A percentile compares a stretch with the other conserved stretches of the same genome.
These are phyloP conservation scores for Tolypocladium nubicola DNA, from an alignment of 2,329 filamentous ascomycete species.

Conservation along the genomic window DNA sequence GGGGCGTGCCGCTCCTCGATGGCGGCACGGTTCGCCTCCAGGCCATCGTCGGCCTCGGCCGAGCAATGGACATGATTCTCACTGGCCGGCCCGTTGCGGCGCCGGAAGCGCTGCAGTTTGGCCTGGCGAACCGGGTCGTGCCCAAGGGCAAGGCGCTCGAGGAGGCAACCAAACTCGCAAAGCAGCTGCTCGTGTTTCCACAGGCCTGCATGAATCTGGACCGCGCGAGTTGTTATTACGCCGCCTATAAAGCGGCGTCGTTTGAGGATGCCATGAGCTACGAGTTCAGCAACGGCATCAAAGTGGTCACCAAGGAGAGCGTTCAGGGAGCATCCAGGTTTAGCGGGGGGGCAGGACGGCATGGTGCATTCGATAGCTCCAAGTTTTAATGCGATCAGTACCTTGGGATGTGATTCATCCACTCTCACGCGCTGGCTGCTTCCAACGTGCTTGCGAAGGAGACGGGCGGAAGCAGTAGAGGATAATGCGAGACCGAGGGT, in stretches of 20 bases:
- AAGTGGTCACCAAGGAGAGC: conserved; percentile 31
- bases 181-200: conserved; percentile 35
- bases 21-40: conserved; percentile 40
- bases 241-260: conserved; percentile 33
- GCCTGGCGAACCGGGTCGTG: conserved; percentile 41
- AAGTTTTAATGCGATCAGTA: not conserved
- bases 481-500: too few relatives aligned
- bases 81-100: conserved; percentile 39
- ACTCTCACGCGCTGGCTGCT: too few relatives aligned
- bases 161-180: conserved; percentile 36
- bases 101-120: conserved; percentile 38
- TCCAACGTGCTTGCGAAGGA: too few relatives aligned
- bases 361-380: not conserved
- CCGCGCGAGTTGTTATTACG: conserved; percentile 35
- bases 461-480: too few relatives aligned
- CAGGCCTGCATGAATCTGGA: conserved; percentile 42
- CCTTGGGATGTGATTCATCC: not conserved
- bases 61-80: conserved; percentile 46
- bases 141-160: conserved; percentile 36
- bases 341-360: conserved; percentile 2
- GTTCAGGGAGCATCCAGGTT: conserved; percentile 13
- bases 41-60: conserved; percentile 37
- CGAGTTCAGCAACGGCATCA: conserved; percentile 33
- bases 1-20: conserved; percentile 15
- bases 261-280: conserved; percentile 38